phyloP scores from a whole-genome alignment of 345 rosid genomes.

The Eucalyptus polyanthemos region DNA sequence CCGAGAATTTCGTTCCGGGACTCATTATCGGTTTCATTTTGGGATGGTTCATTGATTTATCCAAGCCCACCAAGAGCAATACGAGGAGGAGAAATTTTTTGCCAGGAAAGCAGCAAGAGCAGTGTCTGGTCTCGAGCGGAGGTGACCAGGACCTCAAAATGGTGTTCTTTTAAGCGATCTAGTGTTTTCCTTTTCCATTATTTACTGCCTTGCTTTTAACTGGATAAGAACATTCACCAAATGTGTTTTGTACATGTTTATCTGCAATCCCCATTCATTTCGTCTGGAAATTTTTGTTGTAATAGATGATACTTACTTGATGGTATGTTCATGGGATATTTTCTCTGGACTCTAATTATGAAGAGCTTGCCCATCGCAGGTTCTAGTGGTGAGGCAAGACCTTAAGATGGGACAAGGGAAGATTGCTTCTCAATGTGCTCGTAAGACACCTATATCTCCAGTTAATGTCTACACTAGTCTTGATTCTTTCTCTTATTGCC shows the following conservation, averaged over 20 bases:
- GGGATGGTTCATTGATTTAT: conserved; percentile 66
- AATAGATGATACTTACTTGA: neutral
- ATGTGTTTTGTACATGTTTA: neutral
- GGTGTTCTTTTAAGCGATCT: conserved; percentile 17
- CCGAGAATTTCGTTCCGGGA: conserved; percentile 77
- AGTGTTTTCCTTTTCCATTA: neutral
- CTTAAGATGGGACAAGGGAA: conserved; percentile 85
- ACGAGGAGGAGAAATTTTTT: conserved; percentile 45
- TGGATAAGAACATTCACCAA: neutral
- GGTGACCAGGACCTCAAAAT: conserved; percentile 69
- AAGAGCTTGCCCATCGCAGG: conserved; percentile 29
- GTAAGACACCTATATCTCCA: conserved; percentile 23
- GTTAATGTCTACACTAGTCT: neutral
- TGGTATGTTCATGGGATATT: neutral
- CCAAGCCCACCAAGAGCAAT: conserved; percentile 25
- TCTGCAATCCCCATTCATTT: neutral
- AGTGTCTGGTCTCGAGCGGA: conserved; percentile 13
- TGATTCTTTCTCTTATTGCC: neutral
- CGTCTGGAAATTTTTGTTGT: neutral
- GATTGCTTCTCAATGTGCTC: conserved; percentile 87
- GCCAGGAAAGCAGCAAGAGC: conserved; percentile 42
- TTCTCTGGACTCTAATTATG: neutral
- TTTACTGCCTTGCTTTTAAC: neutral
- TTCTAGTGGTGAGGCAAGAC: conserved; percentile 86
- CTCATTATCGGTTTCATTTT: conserved; percentile 74